A percentile compares a stretch with the other conserved stretches of the same genome.
Conservation (phyloP, 2,329 filamentous ascomycete species). For the Teratosphaeria nubilosa region DNA sequence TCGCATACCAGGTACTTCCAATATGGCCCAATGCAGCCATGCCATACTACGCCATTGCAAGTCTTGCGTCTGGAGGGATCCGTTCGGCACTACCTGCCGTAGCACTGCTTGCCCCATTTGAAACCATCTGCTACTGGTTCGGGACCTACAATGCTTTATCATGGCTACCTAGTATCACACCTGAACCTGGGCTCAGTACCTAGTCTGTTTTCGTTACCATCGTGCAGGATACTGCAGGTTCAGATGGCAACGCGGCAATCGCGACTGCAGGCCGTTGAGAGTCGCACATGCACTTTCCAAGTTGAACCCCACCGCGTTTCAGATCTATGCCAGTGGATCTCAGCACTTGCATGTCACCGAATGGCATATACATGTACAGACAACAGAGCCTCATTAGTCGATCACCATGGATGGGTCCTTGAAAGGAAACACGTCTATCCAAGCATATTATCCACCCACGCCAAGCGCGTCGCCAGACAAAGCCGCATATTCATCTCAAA, state of each 20-base stretch:
- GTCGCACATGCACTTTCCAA: neutral
- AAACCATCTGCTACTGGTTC: no score
- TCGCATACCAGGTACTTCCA: no score
- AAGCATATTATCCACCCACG: conserved; percentile 32
- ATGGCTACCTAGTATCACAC: no score
- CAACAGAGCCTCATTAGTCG: neutral
- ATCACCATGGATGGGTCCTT: neutral
- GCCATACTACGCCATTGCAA: no score
- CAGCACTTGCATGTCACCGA: neutral
- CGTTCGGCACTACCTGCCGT: no score
- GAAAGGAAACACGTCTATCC: conserved; percentile 7
- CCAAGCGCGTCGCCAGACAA: conserved; percentile 17
- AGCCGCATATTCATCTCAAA: neutral
- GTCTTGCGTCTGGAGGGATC: no score
- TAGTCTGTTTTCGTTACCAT: neutral
- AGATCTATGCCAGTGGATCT: neutral
- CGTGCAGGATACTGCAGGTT: neutral
- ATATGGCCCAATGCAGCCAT: no score
- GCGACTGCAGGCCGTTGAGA: neutral
- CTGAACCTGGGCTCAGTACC: no score
- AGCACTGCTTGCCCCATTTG: no score
- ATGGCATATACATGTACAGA: neutral
- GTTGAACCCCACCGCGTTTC: neutral
- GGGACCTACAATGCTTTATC: no score
- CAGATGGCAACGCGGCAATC: neutral